Conservation (phyloP, 1,284 basidiomycete species). For the Chalciporus sp. region DNA sequence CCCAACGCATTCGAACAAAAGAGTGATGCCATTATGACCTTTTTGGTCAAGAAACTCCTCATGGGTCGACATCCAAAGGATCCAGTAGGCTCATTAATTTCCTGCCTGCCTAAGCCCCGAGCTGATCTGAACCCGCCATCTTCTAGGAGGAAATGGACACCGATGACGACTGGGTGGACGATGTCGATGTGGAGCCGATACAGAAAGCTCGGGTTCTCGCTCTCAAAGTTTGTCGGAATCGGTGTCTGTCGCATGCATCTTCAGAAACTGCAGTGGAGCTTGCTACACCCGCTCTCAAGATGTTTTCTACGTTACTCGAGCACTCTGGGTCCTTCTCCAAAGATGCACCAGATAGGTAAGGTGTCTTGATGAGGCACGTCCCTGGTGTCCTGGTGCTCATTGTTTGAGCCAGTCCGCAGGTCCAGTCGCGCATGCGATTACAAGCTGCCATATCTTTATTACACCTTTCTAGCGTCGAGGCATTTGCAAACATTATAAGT, state of each 20-base stretch:
- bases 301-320: constrained; percentile 70
- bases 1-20: constrained; percentile 77
- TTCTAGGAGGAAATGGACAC: constrained; percentile 49
- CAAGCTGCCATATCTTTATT: constrained; percentile 82
- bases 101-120: neutral
- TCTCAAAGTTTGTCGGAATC: constrained; percentile 79
- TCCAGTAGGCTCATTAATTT: constrained; percentile 42
- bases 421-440: constrained; percentile 73
- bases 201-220: constrained; percentile 72
- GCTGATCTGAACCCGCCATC: constrained; percentile 7
- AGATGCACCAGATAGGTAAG: constrained; percentile 69
- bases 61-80: constrained; percentile 53
- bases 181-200: constrained; percentile 56
- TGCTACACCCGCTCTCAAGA: constrained; percentile 72
- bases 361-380: constrained; percentile 11
- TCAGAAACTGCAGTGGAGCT: constrained; percentile 65
- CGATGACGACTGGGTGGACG: constrained; percentile 78
- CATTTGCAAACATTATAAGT: constrained; percentile 63
- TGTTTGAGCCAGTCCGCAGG: constrained; percentile 47
- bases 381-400: constrained; percentile 10
- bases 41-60: constrained; percentile 75
- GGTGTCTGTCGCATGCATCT: constrained; percentile 69
- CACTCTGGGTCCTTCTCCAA: constrained; percentile 64
- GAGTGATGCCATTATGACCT: constrained; percentile 72
- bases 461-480: constrained; percentile 71